Evolutionary conservation across 1,284 basidiomycete genomes (phyloP).

Genomic region (Agroathelia rolfsii): DNA sequence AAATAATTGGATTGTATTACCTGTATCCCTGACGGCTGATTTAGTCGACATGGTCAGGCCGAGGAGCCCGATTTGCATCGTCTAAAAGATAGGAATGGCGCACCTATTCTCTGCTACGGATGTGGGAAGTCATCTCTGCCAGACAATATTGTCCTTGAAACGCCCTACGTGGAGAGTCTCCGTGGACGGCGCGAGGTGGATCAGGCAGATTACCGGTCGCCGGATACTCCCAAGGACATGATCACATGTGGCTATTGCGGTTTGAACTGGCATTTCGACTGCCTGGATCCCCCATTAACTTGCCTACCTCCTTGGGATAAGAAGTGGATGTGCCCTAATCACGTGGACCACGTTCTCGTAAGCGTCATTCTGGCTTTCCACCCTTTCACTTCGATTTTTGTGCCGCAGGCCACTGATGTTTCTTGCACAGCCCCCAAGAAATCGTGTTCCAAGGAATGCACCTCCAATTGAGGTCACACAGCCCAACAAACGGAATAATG

Average conservation of each 20-base stretch:
- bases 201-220: no score
- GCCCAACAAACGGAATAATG: constrained; percentile 75
- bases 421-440: constrained; percentile 51
- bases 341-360: constrained; percentile 75
- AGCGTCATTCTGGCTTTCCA: constrained; percentile 18
- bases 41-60: constrained; percentile 79
- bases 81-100: constrained; percentile 77
- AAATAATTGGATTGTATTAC: constrained; percentile 9
- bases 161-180: constrained; percentile 41
- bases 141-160: constrained; percentile 36
- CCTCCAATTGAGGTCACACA: constrained; percentile 63
- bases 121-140: constrained; percentile 78
- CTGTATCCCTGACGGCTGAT: constrained; percentile 11
- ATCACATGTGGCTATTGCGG: constrained; percentile 94
- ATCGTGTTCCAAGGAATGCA: constrained; percentile 64
- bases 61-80: constrained; percentile 90
- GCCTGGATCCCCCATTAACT: constrained; percentile 83
- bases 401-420: neutral
- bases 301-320: constrained; percentile 78
- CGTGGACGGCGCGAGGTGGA: constrained; percentile 23
- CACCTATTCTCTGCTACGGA: constrained; percentile 78
- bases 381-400: constrained; percentile 2
- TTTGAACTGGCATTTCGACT: constrained; percentile 96
- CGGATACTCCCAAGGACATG: constrained; percentile 60
- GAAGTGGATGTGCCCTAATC: constrained; percentile 99